phyloP scores from a whole-genome alignment of 768 basidiomycete species.

The Leccinum longicurvipes region DNA sequence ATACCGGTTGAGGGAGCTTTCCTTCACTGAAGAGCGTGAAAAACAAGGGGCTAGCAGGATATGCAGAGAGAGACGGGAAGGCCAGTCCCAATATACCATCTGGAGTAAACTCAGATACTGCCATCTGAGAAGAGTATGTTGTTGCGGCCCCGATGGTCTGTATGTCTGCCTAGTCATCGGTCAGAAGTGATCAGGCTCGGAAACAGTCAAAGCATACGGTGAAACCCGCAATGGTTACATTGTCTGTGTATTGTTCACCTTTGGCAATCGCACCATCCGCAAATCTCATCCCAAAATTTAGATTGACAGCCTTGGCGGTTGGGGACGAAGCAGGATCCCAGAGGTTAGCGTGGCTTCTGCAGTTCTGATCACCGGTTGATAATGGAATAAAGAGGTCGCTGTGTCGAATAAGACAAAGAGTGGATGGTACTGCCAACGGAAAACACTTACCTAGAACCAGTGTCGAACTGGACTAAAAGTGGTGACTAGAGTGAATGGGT shows the following conservation, averaged over 20 bases:
- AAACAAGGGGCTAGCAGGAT: conserved; percentile 25
- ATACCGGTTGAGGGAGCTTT: conserved; percentile 20
- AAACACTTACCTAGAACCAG: conserved; percentile 20
- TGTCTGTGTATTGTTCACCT: conserved; percentile 39
- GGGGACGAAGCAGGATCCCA: conserved; percentile 25
- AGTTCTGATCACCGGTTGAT: conserved; percentile 10
- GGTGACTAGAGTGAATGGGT: neutral
- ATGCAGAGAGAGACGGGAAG: conserved; percentile 26
- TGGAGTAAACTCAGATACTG: neutral
- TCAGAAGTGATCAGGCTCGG: neutral
- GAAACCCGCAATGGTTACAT: conserved; percentile 3
- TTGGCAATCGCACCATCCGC: conserved; percentile 33
- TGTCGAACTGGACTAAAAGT: conserved; percentile 27
- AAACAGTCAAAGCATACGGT: neutral
- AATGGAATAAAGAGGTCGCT: conserved; percentile 18
- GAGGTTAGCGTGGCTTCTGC: conserved; percentile 22
- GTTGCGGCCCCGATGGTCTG: conserved; percentile 14
- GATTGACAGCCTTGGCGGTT: conserved; percentile 22
- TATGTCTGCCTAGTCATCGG: neutral
- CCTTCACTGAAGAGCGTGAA: conserved; percentile 21
- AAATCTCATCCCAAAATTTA: conserved; percentile 26
- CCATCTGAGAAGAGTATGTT: neutral
- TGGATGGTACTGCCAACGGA: neutral
- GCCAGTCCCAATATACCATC: conserved; percentile 30
- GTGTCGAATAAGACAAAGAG: neutral